Base-by-base conservation (phyloP, 192 early-diverging fungal species). In the Thamnidium elegans region DNA sequence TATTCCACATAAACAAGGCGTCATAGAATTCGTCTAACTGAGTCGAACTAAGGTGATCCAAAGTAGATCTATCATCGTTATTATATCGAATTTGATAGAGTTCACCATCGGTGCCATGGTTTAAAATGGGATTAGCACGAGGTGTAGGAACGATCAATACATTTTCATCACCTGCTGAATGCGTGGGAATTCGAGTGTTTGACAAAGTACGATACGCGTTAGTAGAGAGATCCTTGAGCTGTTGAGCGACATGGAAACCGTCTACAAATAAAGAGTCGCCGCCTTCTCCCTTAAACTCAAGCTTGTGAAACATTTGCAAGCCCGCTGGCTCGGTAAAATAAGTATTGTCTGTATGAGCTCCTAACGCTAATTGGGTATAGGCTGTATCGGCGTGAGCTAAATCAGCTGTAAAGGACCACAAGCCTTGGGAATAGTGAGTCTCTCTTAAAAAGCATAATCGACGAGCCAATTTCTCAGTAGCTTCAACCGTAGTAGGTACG, bases 271-370 rank as follows among this genome's bases (percentile, higher is more conserved):
- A 64, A 11, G 88, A 90, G 32, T 88, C 77, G 10, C 92, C 92
- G 17, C 92, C 92, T 21, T 69, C 70, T 8, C 90, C 89, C 0
- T 79, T 59, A 60, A 86, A 86, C 66, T 88, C 82, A 9, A 92
- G 66, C 34, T 90, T 67, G 65, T 94, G 92, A 68, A 92, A 92
- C 72, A 92, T 81, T 71, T 94, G 92, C 14, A 94, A 71, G 1
- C 92, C 90, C 10, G 81, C 74, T 7, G 92, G 92, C 60, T 94
- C 92, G 0, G 92, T 91, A 63, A 94, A 94, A 68, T 94, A 94
- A 1, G 90, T 92, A 9, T 85, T 91, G 71, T 94, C 92, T 0
- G 90, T 94, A 62, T 94, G 92, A 17, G 87, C 90, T 39, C 82
- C 85, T 3, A 94, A 76, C 0, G 82, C 84, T 8, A 92, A 48